phyloP scores from a whole-genome alignment of 1,139 yeast species.

The Kodamaea derodonti region DNA sequence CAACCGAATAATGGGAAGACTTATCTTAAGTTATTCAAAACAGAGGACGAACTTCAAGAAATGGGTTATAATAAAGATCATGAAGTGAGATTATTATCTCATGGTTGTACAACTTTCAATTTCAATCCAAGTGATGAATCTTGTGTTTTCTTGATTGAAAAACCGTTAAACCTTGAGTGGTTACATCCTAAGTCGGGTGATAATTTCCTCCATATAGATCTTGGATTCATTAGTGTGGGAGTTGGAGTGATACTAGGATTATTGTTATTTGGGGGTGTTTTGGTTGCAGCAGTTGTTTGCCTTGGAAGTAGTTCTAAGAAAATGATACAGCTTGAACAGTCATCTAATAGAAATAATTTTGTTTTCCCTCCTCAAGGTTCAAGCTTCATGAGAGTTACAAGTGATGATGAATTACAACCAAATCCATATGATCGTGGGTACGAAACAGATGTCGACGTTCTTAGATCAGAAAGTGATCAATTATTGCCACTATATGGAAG shows the following conservation, averaged over 20 bases:
- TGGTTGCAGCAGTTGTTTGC: conserved; percentile 26
- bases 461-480: conserved; percentile 29
- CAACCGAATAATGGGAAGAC: conserved; percentile 37
- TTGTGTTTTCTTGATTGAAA: conserved; percentile 70
- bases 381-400: conserved; percentile 38
- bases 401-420: conserved; percentile 25
- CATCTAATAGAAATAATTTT: conserved; percentile 9
- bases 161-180: conserved; percentile 60
- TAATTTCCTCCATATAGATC: conserved; percentile 45
- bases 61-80: conserved; percentile 53
- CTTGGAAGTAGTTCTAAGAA: conserved; percentile 19
- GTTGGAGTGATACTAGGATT: conserved; percentile 63
- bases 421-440: conserved; percentile 36
- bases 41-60: conserved; percentile 7
- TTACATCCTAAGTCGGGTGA: conserved; percentile 33
- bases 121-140: conserved; percentile 23
- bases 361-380: conserved; percentile 21
- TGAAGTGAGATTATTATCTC: conserved; percentile 60
- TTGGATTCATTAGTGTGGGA: conserved; percentile 65
- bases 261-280: conserved; percentile 32
- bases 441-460: conserved; percentile 43
- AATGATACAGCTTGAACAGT: conserved; percentile 4
- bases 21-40: conserved; percentile 24
- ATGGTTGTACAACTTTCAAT: conserved; percentile 59
- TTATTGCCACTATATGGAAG: conserved; percentile 26